phyloP scores from a whole-genome alignment of 352 stramenopile species.

The Pythium monospermum region DNA sequence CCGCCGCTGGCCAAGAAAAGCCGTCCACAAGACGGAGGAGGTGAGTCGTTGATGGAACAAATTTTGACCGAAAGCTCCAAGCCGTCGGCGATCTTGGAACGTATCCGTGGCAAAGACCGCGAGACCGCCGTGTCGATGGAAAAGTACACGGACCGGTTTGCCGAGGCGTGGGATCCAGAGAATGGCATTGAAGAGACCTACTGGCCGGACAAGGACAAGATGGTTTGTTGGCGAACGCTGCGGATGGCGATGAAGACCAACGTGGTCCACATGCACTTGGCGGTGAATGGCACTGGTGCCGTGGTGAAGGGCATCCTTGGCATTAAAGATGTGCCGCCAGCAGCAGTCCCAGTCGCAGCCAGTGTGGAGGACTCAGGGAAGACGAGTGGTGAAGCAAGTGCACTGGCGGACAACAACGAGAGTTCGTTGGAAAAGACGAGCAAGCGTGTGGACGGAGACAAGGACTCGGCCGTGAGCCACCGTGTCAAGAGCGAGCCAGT shows the following conservation, averaged over 20 bases:
- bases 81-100: slow-evolving; percentile 62
- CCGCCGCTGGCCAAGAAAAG: slow-evolving; percentile 24
- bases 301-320: slow-evolving; percentile 75
- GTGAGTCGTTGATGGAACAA: slow-evolving; percentile 62
- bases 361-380: no score
- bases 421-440: no score
- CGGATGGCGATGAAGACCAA: slow-evolving; percentile 71
- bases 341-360: no score
- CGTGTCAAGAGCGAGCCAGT: no score
- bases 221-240: slow-evolving; percentile 85
- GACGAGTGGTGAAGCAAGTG: no score
- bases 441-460: no score
- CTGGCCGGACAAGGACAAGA: slow-evolving; percentile 92
- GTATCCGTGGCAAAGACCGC: slow-evolving; percentile 65
- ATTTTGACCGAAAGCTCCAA: slow-evolving; percentile 78
- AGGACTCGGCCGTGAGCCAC: no score
- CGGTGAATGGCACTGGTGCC: slow-evolving; percentile 46
- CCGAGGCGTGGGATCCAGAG: slow-evolving; percentile 92
- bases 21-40: slow-evolving; percentile 8
- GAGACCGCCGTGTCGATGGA: slow-evolving; percentile 63
- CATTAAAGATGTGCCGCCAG: slow-evolving; percentile 16
- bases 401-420: no score
- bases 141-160: slow-evolving; percentile 86
- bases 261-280: slow-evolving; percentile 64
- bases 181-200: slow-evolving; percentile 95